phyloP scores from a whole-genome alignment of 2,329 filamentous ascomycete species.

The Fusarium palustre region DNA sequence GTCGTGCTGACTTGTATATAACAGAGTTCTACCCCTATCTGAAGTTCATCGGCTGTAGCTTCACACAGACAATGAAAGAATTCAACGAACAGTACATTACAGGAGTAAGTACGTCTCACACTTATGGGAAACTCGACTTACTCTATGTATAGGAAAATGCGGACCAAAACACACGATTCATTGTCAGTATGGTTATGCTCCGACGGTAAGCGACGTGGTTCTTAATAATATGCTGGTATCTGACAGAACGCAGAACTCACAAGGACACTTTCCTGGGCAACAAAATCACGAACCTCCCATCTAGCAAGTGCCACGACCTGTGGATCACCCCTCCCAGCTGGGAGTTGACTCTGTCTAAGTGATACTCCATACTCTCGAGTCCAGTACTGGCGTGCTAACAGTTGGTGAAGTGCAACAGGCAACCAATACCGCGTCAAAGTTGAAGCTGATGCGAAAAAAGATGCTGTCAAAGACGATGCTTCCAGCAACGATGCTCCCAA shows the following conservation, averaged over 20 bases:
- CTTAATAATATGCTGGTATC: not conserved
- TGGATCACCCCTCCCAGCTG: not conserved
- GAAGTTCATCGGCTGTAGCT: not conserved
- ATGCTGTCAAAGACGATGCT: too few relatives aligned
- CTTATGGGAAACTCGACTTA: not conserved
- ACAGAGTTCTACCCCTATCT: not conserved
- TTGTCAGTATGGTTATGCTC: not conserved
- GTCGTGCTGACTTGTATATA: not conserved
- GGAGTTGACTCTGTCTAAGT: not conserved
- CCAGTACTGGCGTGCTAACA: not conserved
- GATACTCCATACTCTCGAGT: not conserved
- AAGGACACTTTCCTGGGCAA: not conserved
- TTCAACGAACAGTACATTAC: not conserved
- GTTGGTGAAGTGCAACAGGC: not conserved
- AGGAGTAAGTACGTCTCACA: not conserved
- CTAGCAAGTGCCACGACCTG: not conserved
- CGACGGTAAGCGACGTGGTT: not conserved
- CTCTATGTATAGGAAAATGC: not conserved
- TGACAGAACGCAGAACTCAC: not conserved
- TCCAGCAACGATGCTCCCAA: too few relatives aligned
- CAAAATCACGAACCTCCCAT: not conserved
- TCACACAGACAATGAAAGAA: not conserved
- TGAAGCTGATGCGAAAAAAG: too few relatives aligned
- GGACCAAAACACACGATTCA: not conserved
- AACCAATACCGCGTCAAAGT: not conserved